A percentile compares a stretch with the other conserved stretches of the same genome.
phyloP scores from a whole-genome alignment of 257 asterid genomes.

The Solanum habrochaites region DNA sequence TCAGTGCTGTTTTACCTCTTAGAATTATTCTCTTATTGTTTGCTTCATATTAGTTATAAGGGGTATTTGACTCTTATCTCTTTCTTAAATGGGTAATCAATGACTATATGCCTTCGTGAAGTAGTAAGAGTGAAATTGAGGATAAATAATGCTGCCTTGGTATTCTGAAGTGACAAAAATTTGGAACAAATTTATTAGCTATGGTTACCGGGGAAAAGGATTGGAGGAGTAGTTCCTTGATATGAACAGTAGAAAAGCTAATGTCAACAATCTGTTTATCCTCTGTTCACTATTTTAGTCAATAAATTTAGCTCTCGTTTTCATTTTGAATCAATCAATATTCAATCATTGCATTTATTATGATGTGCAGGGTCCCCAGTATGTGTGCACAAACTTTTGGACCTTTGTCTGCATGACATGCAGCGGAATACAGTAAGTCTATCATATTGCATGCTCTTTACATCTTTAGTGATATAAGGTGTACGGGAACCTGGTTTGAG shows the following conservation, averaged over 20 bases:
- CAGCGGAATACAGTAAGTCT: constrained; percentile 91
- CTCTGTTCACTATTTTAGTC: neutral
- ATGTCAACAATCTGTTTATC: neutral
- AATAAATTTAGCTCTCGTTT: neutral
- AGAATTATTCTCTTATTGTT: neutral
- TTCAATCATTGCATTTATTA: neutral
- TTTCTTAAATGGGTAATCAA: neutral
- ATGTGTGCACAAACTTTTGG: constrained; percentile 91
- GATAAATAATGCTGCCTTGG: neutral
- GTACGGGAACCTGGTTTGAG: neutral
- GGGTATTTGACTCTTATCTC: neutral
- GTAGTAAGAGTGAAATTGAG: neutral
- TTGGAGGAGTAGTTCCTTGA: neutral
- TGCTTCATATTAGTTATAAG: neutral
- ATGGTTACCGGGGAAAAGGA: neutral
- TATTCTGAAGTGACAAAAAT: neutral
- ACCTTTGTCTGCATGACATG: constrained; percentile 84
- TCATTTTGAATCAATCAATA: neutral
- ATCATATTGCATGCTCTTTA: neutral
- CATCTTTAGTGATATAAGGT: neutral
- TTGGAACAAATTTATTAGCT: neutral
- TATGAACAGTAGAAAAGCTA: neutral
- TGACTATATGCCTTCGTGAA: neutral
- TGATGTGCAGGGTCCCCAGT: constrained; percentile 88
- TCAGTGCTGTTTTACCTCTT: neutral